A percentile compares a stretch with the other conserved stretches of the same genome.
phyloP scores from a whole-genome alignment of 176 grass and related monocot genomes.

The Aegilops sharonensis region DNA sequence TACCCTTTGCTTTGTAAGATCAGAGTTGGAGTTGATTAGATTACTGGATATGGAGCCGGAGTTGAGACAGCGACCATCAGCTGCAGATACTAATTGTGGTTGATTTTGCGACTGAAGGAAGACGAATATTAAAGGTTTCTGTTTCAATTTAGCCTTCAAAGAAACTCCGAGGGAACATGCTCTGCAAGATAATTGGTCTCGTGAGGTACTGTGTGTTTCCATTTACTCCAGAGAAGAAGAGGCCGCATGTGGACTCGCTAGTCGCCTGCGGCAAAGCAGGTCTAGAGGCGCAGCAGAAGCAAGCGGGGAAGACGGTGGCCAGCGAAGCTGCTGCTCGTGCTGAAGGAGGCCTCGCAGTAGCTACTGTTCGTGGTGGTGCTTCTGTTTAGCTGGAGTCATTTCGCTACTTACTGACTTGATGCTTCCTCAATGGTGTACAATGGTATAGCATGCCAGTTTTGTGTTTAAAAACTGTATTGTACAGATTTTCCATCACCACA shows the following conservation, averaged over 20 bases:
- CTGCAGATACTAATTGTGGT: not conserved
- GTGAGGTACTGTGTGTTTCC: no score
- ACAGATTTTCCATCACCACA: no score
- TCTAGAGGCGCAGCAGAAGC: no score
- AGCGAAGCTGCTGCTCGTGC: no score
- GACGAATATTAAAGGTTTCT: not conserved
- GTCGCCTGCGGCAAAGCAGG: no score
- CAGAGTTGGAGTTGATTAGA: not conserved
- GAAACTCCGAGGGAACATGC: fast-evolving
- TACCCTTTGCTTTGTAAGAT: no score
- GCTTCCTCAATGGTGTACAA: no score
- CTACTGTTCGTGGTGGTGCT: no score
- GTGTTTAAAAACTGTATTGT: no score
- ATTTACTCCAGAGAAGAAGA: not conserved
- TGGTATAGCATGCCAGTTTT: not conserved
- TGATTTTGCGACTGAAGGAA: not conserved
- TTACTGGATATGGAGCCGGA: not conserved
- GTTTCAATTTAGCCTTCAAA: not conserved
- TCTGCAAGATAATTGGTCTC: not conserved
- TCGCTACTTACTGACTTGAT: not conserved
- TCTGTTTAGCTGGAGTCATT: not conserved
- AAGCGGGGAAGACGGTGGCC: no score
- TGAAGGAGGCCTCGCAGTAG: no score
- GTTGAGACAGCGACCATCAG: not conserved
- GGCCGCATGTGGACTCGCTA: no score